A percentile compares a stretch with the other conserved stretches of the same genome.
Conservation (phyloP, 2,329 filamentous ascomycete genomes). For the Teratosphaeria epicoccoides region DNA sequence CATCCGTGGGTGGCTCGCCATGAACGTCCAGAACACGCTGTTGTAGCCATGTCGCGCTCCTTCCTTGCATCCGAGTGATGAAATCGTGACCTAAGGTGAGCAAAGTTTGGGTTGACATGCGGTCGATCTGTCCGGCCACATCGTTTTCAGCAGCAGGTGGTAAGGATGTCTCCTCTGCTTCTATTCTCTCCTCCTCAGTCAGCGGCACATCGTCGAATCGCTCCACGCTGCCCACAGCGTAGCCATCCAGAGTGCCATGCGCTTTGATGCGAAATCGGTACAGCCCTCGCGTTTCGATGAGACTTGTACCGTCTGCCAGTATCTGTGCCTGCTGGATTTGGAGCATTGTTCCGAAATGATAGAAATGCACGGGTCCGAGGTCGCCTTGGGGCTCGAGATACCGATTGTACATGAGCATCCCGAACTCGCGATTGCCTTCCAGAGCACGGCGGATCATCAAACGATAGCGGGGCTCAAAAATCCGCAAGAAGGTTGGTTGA, state of each 20-base stretch:
- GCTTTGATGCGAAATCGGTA: conserved; percentile 64
- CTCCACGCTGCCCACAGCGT: conserved; percentile 64
- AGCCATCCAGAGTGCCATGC: conserved; percentile 60
- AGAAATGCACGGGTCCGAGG: conserved; percentile 47
- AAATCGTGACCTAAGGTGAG: conserved; percentile 57
- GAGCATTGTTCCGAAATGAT: conserved; percentile 67
- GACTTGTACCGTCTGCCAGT: conserved; percentile 67
- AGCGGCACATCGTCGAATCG: conserved; percentile 72
- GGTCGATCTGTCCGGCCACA: conserved; percentile 33
- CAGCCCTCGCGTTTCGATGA: conserved; percentile 66
- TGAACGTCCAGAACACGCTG: conserved; percentile 62
- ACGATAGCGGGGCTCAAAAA: conserved; percentile 88
- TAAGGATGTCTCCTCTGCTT: conserved; percentile 53
- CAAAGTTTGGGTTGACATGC: conserved; percentile 60
- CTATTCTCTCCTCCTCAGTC: conserved; percentile 66
- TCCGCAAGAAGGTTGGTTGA: conserved; percentile 75
- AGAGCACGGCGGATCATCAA: conserved; percentile 77
- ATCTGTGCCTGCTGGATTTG: conserved; percentile 64
- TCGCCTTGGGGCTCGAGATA: conserved; percentile 42
- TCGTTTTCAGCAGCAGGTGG: conserved; percentile 18
- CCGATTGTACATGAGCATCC: conserved; percentile 67
- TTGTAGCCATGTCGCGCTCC: conserved; percentile 65
- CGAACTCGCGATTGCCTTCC: conserved; percentile 65
- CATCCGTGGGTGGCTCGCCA: conserved; percentile 65
- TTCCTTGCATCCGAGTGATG: conserved; percentile 55